Percentiles rank a stretch among this genome's conserved stretches.
phyloP scores from a whole-genome alignment of 83 land plant genomes.

The Picea engelmannii region DNA sequence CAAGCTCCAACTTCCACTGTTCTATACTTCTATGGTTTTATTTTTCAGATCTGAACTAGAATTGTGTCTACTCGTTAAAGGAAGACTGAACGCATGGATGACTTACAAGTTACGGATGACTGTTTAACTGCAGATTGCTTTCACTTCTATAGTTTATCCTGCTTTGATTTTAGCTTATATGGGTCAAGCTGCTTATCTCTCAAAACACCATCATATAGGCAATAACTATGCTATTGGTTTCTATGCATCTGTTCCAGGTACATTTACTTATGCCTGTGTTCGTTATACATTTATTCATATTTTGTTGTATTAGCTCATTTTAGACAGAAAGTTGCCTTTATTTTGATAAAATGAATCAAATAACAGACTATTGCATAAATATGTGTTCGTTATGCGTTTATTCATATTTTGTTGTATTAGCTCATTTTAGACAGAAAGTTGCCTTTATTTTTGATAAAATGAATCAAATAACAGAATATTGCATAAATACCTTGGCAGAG shows the following conservation, averaged over 20 bases:
- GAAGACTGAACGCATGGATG: neutral
- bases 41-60: neutral
- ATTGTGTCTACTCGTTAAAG: neutral
- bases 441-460: neutral
- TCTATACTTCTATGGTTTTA: neutral
- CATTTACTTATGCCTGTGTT: neutral
- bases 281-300: neutral
- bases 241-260: slow-evolving; percentile 44
- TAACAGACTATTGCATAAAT: neutral
- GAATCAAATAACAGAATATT: neutral
- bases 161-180: slow-evolving; percentile 35
- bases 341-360: neutral
- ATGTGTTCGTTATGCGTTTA: neutral
- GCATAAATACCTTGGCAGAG: slow-evolving; percentile 27
- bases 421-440: neutral
- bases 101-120: neutral
- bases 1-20: slow-evolving; percentile 1
- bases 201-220: slow-evolving; percentile 24
- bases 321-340: neutral
- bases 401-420: neutral
- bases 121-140: slow-evolving; percentile 35
- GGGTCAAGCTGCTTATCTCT: slow-evolving; percentile 46
- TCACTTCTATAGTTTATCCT: slow-evolving; percentile 40
- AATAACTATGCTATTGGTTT: slow-evolving; percentile 21
- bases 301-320: neutral